Evolutionary conservation across 1,284 basidiomycete genomes (phyloP).

Genomic region (Ustilago loliicola): DNA sequence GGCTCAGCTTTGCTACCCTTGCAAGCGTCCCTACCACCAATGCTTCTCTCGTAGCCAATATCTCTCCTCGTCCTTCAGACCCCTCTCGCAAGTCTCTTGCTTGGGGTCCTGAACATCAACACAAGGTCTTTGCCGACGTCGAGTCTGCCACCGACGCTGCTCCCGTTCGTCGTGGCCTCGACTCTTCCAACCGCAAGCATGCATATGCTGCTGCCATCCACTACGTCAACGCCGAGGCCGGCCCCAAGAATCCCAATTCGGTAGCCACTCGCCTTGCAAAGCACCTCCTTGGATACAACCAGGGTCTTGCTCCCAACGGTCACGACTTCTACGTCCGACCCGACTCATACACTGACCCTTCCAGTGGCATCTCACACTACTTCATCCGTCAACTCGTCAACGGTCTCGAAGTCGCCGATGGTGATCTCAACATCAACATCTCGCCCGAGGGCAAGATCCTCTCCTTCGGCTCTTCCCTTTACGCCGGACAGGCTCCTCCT

Average conservation of each 20-base stretch:
- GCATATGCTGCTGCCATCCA: conserved; percentile 47
- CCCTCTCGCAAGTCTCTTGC: conserved; percentile 57
- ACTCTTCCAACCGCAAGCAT: conserved; percentile 35
- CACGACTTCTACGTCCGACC: conserved; percentile 58
- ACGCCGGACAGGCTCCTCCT: conserved; percentile 47
- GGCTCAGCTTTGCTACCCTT: conserved; percentile 45
- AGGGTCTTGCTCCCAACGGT: conserved; percentile 39
- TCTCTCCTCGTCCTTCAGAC: conserved; percentile 35
- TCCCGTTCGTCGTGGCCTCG: conserved; percentile 21
- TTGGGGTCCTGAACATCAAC: conserved; percentile 54
- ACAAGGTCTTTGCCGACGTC: conserved; percentile 50
- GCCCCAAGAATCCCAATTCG: conserved; percentile 44
- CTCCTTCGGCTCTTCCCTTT: conserved; percentile 60
- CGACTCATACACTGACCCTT: conserved; percentile 60
- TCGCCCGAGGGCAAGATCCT: conserved; percentile 54
- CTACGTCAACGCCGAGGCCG: conserved; percentile 46
- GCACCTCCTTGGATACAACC: conserved; percentile 43
- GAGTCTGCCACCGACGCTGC: conserved; percentile 31
- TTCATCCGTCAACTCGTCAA: conserved; percentile 60
- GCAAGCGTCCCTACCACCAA: conserved; percentile 17
- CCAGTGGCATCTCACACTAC: conserved; percentile 57
- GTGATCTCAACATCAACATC: conserved; percentile 59
- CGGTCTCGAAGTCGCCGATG: conserved; percentile 58
- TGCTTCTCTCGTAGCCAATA: conserved; percentile 22
- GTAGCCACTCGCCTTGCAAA: conserved; percentile 51